Evolutionary conservation across 345 rosid species (phyloP).

Genomic region (Heritiera littoralis): DNA sequence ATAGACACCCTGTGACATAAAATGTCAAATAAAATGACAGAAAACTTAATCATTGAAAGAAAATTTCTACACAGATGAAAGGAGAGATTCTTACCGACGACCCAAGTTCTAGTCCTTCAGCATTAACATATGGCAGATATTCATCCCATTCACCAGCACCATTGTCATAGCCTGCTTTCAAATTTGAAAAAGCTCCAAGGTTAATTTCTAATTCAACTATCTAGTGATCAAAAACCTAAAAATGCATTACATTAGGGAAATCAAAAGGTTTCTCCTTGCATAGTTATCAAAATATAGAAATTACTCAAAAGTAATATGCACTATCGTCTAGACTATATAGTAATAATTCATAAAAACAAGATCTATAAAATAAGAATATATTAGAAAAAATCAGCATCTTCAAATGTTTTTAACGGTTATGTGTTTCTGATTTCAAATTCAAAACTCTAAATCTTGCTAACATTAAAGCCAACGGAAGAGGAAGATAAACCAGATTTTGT

Average conservation of each 20-base stretch:
- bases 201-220: slow-evolving; percentile 15
- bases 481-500: not conserved
- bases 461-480: slow-evolving; percentile 10
- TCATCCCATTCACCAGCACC: slow-evolving; percentile 74
- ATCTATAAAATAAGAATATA: not conserved
- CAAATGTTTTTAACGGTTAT: not conserved
- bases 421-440: not conserved
- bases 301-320: slow-evolving; percentile 3
- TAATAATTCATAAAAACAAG: not conserved
- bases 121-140: slow-evolving; percentile 58
- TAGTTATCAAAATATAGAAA: not conserved
- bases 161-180: slow-evolving; percentile 65
- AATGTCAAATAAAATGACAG: slow-evolving; percentile 16
- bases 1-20: slow-evolving; percentile 61
- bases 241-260: not conserved
- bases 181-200: slow-evolving; percentile 12
- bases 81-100: slow-evolving; percentile 60
- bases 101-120: slow-evolving; percentile 72
- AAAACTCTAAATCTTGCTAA: not conserved
- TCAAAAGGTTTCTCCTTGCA: not conserved
- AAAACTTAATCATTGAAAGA: not conserved
- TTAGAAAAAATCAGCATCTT: not conserved
- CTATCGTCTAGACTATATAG: not conserved
- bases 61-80: slow-evolving; percentile 11
- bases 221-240: not conserved